These are phyloP conservation scores for Wallacemonas sp. DNA, from an alignment of 208 protist species.

Conservation along the genomic window DNA sequence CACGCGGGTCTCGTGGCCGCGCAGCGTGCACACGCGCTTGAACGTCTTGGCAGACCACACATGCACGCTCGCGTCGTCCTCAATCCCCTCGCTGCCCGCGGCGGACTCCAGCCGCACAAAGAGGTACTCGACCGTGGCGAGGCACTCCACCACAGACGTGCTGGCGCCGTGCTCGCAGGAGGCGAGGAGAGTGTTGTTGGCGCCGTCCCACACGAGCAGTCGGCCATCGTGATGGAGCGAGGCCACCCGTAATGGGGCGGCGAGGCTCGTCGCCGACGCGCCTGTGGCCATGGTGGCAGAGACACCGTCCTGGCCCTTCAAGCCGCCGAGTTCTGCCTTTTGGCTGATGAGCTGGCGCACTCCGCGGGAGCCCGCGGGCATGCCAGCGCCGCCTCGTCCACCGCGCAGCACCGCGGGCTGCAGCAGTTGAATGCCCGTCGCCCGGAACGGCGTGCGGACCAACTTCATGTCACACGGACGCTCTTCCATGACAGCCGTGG, in stretches of 20 bases:
- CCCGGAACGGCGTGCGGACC: conserved; percentile 65
- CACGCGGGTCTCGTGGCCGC: conserved; percentile 61
- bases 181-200: conserved; percentile 39
- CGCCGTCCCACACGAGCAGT: conserved; percentile 70
- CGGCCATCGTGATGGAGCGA: conserved; percentile 66
- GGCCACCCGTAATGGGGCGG: conserved; percentile 28
- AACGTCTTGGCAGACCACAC: conserved; percentile 62
- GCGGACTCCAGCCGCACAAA: conserved; percentile 66
- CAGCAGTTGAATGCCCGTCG: conserved; percentile 58
- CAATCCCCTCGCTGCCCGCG: conserved; percentile 25
- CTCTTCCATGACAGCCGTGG: conserved; percentile 11
- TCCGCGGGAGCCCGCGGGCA: conserved; percentile 21
- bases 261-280: background rate
- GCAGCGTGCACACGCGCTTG: conserved; percentile 39
- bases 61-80: conserved; percentile 67
- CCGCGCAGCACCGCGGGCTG: conserved; percentile 20
- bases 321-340: background rate
- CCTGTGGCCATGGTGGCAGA: background rate
- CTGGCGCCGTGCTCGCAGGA: conserved; percentile 44
- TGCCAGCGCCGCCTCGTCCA: conserved; percentile 4
- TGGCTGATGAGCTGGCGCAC: conserved; percentile 30
- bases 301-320: background rate
- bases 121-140: conserved; percentile 39
- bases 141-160: conserved; percentile 60
- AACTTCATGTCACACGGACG: conserved; percentile 41